These are phyloP conservation scores for Hansenula lynferdii DNA, from an alignment of 1,139 yeast species.

Conservation along the genomic window DNA sequence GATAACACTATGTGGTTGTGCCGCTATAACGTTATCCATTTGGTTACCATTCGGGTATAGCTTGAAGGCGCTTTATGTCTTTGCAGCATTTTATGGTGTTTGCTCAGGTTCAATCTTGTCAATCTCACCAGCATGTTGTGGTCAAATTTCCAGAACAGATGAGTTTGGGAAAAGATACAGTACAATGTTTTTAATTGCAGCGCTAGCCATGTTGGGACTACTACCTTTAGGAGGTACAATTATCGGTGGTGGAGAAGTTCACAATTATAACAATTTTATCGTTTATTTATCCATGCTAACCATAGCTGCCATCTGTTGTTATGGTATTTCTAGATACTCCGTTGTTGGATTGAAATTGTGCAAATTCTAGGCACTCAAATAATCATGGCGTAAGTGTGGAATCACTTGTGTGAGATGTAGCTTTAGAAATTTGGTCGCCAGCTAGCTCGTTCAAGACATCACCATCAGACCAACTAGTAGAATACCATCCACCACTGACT, in stretches of 20 bases:
- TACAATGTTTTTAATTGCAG: slow-evolving; percentile 58
- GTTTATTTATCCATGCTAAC: slow-evolving; percentile 35
- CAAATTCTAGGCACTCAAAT: too few relatives aligned
- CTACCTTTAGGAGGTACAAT: slow-evolving; percentile 52
- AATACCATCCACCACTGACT: too few relatives aligned
- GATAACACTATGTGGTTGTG: slow-evolving; percentile 32
- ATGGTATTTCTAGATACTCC: slow-evolving; percentile 20
- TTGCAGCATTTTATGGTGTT: slow-evolving; percentile 34
- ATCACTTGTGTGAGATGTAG: too few relatives aligned
- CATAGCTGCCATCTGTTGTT: slow-evolving; percentile 33
- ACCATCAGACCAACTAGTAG: too few relatives aligned
- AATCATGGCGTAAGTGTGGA: too few relatives aligned
- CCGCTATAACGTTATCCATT: slow-evolving; percentile 24
- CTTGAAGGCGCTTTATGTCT: slow-evolving; percentile 40
- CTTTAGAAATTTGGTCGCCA: too few relatives aligned
- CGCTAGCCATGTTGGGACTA: slow-evolving; percentile 51
- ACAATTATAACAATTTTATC: slow-evolving; percentile 24
- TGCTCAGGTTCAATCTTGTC: slow-evolving; percentile 44
- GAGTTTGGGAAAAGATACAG: slow-evolving; percentile 68
- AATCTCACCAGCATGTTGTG: slow-evolving; percentile 45
- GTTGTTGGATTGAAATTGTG: slow-evolving; percentile 18
- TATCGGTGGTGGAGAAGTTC: slow-evolving; percentile 25
- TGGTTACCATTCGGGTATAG: slow-evolving; percentile 32
- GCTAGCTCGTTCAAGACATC: too few relatives aligned
- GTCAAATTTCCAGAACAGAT: slow-evolving; percentile 60